Evolutionary conservation across 768 basidiomycete genomes (phyloP).

Genomic region (Termitomyces sp.): DNA sequence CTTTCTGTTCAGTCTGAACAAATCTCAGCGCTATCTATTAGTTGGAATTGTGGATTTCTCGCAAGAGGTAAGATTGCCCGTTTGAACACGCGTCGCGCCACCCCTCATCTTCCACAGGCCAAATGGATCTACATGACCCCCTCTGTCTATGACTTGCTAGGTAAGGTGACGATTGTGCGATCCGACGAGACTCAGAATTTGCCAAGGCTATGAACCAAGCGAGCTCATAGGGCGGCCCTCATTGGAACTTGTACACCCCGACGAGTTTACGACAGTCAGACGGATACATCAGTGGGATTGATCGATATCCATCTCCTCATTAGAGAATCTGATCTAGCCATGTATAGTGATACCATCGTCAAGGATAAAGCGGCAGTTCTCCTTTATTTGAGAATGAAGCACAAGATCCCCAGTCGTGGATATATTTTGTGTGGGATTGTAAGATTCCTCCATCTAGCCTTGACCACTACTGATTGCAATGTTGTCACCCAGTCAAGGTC

Average conservation of each 20-base stretch:
- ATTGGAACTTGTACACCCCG: slow-evolving; percentile 75
- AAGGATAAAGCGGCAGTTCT: slow-evolving; percentile 78
- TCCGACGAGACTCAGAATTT: not conserved
- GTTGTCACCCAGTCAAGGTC: slow-evolving; percentile 11
- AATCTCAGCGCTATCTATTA: slow-evolving; percentile 19
- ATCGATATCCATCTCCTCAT: not conserved
- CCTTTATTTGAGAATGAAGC: slow-evolving; percentile 71
- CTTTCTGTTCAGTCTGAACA: slow-evolving; percentile 4
- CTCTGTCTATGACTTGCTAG: slow-evolving; percentile 60
- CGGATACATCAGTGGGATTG: slow-evolving; percentile 60
- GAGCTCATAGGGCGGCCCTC: slow-evolving; percentile 68
- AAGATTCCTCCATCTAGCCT: slow-evolving; percentile 23
- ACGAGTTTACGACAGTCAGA: slow-evolving; percentile 63
- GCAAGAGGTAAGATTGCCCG: slow-evolving; percentile 43
- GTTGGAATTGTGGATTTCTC: slow-evolving; percentile 82
- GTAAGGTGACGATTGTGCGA: slow-evolving; percentile 22
- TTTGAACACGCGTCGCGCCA: slow-evolving; percentile 7
- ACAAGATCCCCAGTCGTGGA: slow-evolving; percentile 74
- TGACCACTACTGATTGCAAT: slow-evolving; percentile 1
- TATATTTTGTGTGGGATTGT: slow-evolving; percentile 74
- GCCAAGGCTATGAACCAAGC: slow-evolving; percentile 64
- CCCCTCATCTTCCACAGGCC: slow-evolving; percentile 34
- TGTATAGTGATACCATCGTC: slow-evolving; percentile 62
- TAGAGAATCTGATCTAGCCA: not conserved
- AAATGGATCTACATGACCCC: slow-evolving; percentile 64